A percentile compares a stretch with the other conserved stretches of the same genome.
Evolutionary conservation across 495 filamentous ascomycete genomes (phyloP).

Genomic region (Hypoxylon fuscum): DNA sequence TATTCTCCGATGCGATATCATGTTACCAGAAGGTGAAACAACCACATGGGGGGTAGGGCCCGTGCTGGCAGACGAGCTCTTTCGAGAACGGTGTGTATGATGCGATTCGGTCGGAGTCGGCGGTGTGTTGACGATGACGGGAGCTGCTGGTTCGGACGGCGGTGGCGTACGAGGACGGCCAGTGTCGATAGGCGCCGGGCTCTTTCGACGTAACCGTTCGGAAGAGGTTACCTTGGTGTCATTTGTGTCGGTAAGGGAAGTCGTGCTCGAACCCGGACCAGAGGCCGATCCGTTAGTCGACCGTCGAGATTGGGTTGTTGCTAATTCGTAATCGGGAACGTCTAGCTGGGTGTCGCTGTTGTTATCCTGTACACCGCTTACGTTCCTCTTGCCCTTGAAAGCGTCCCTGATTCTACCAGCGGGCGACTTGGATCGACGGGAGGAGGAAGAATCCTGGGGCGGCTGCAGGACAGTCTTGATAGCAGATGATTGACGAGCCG

Average conservation of each 20-base stretch:
- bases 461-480: conserved; percentile 47
- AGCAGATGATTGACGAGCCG: conserved; percentile 30
- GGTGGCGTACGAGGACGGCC: conserved; percentile 56
- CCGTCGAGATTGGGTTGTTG: conserved; percentile 28
- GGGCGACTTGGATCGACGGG: conserved; percentile 55
- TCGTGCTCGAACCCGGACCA: conserved; percentile 26
- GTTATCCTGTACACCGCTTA: conserved; percentile 16
- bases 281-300: conserved; percentile 25
- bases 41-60: conserved; percentile 39
- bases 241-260: conserved; percentile 35
- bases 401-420: conserved; percentile 57
- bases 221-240: conserved; percentile 33
- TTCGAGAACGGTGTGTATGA: conserved; percentile 32
- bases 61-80: conserved; percentile 39
- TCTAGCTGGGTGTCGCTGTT: conserved; percentile 31
- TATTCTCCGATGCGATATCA: conserved; percentile 69
- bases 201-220: conserved; percentile 46
- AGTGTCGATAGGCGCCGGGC: conserved; percentile 43
- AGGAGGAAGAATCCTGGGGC: conserved; percentile 46
- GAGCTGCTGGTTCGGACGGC: conserved; percentile 47
- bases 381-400: conserved; percentile 51
- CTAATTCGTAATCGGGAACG: conserved; percentile 26
- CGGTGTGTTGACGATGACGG: conserved; percentile 65
- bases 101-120: conserved; percentile 61
- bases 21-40: conserved; percentile 65